These are phyloP conservation scores for Nemania abortiva DNA, from an alignment of 2,329 filamentous ascomycete genomes.

Conservation along the genomic window DNA sequence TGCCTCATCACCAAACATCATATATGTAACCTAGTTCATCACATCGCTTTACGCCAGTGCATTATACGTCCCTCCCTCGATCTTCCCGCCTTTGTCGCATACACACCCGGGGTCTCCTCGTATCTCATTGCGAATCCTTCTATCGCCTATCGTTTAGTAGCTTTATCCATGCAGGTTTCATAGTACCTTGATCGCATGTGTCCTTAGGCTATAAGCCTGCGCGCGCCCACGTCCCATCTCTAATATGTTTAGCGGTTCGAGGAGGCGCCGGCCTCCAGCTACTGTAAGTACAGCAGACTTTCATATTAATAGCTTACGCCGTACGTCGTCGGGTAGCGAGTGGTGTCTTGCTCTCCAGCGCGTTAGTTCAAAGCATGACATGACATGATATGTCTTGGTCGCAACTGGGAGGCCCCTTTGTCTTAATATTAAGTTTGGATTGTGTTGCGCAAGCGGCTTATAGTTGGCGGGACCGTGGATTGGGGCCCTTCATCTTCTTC, in stretches of 20 bases:
- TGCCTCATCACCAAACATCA: slow-evolving; percentile 20
- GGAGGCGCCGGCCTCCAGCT: slow-evolving; percentile 62
- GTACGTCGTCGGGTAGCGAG: slow-evolving; percentile 23
- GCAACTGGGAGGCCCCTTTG: slow-evolving; percentile 8
- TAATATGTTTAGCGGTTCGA: slow-evolving; percentile 64
- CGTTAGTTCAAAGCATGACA: neutral
- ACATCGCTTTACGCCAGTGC: neutral
- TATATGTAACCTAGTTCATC: neutral
- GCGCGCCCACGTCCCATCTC: slow-evolving; percentile 31
- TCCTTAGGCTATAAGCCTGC: slow-evolving; percentile 44
- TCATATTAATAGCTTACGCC: neutral
- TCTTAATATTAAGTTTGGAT: slow-evolving; percentile 4
- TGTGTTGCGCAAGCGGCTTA: neutral
- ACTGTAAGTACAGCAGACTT: slow-evolving; percentile 59
- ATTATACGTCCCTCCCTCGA: neutral
- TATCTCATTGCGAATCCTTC: slow-evolving; percentile 27
- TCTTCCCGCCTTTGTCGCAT: slow-evolving; percentile 9
- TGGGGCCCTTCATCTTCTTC: neutral
- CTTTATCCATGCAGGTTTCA: slow-evolving; percentile 44
- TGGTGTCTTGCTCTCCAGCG: neutral
- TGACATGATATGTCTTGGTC: slow-evolving; percentile 9
- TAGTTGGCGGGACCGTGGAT: neutral
- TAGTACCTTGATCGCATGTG: slow-evolving; percentile 38
- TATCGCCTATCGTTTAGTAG: slow-evolving; percentile 29
- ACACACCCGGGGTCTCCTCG: neutral